A percentile compares a stretch with the other conserved stretches of the same genome.
Evolutionary conservation across 805 yeast genomes (phyloP).

Genomic region (Cyberlindnera xishuangbannaensis): DNA sequence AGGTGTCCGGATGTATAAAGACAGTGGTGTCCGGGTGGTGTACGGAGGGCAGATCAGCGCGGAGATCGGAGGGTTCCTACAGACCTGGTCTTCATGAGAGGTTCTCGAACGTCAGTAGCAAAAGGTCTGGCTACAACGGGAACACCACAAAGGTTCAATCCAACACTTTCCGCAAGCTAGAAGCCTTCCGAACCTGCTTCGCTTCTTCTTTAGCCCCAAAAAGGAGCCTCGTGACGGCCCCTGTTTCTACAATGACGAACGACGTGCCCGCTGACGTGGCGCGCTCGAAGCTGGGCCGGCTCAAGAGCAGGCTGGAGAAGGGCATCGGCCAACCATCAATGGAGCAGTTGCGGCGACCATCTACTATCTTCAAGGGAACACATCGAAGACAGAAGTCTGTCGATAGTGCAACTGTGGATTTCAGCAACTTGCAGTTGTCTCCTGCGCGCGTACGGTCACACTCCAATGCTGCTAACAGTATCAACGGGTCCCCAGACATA

Average conservation of each 20-base stretch:
- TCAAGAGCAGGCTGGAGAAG: constrained; percentile 8
- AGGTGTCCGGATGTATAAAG: too few relatives aligned
- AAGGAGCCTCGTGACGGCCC: neutral
- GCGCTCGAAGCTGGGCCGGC: constrained; percentile 7
- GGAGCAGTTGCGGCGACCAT: constrained; percentile 11
- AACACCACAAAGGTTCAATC: too few relatives aligned
- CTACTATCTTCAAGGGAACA: constrained; percentile 4
- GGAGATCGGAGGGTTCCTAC: too few relatives aligned
- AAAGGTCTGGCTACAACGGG: too few relatives aligned
- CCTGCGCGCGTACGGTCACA: constrained; percentile 4
- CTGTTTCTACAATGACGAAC: neutral
- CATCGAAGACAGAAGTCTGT: constrained; percentile 10
- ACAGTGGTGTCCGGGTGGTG: too few relatives aligned
- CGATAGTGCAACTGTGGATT: constrained; percentile 1
- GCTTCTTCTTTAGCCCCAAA: too few relatives aligned
- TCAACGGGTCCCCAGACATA: constrained; percentile 11
- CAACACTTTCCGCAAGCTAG: too few relatives aligned
- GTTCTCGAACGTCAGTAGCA: too few relatives aligned
- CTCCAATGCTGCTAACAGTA: constrained; percentile 3
- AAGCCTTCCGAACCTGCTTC: too few relatives aligned
- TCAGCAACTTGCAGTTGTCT: neutral
- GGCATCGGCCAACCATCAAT: constrained; percentile 10
- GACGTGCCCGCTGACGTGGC: constrained; percentile 1
- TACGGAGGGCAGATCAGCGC: too few relatives aligned
- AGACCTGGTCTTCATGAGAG: too few relatives aligned